Base-by-base conservation (phyloP, 2,329 filamentous ascomycete genomes). In the Aspergillus proliferans region DNA sequence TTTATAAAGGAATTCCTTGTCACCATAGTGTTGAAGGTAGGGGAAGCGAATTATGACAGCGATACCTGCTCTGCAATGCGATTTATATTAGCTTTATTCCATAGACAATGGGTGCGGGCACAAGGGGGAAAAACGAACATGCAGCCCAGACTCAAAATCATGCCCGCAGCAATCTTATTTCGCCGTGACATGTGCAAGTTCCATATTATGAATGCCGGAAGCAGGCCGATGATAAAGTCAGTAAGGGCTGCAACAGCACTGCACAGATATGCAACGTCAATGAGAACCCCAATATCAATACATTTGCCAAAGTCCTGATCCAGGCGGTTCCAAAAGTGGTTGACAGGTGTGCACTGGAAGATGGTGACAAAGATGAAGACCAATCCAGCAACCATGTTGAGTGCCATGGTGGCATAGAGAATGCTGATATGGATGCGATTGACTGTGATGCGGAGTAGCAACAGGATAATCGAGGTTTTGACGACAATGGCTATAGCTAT, bases 131-230 rank as follows among this genome's bases (percentile, higher is more conserved):
- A 9, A 59, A 60, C 59, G 12, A 43, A 62, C 43, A 70, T 73
- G 56, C 79, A 80, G 24, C 79, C 82, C 58, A 83, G 71, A 1
- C 72, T 70, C 39, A 84, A 67, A 42, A 84, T 69, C 0, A 69
- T 68, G 5, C 72, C 72, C 6, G 83, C 65, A 1, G 78, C 71
- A 2, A 73, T 15, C 56, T 82, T 83, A 2, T 72, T 76, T 46
- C 70, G 71, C 6, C 49, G 59, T 41, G 75, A 74, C 73, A 84
- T 80, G 48, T 79, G 74, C 26, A 83, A 60, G 19, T 74, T 69
- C 68, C 72, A 78, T 2, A 84, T 70, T 8, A 84, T 64, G 47
- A 76, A 76, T 4, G 76, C 71, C 0, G 78, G 78, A 1, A 81
- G 63, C 30, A 79, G 68, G 5, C 73, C 69, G n/a, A 80, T 66